Evolutionary conservation across 2,329 filamentous ascomycete species (phyloP).

Genomic region (Ophiocordyceps camponoti-leonardi): DNA sequence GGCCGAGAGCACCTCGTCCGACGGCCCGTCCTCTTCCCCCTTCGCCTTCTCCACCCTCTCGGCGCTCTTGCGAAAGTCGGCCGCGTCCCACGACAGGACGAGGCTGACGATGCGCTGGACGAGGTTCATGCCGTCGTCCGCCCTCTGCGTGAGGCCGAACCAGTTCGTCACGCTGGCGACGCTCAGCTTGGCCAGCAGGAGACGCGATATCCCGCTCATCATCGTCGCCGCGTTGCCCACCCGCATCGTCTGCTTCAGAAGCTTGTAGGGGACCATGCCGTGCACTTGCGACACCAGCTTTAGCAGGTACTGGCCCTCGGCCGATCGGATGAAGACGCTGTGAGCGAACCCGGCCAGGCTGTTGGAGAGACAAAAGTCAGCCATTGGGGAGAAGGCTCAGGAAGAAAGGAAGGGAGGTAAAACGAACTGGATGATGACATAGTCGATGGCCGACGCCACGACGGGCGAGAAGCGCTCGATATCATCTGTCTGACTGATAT

Average conservation of each 20-base stretch:
- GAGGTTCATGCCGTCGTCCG: conserved; percentile 67
- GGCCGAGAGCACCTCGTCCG: conserved; percentile 41
- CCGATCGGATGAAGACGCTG: conserved; percentile 53
- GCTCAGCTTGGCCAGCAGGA: conserved; percentile 64
- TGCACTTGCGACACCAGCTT: conserved; percentile 55
- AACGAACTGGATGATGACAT: conserved; percentile 50
- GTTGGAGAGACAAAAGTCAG: no score
- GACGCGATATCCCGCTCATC: conserved; percentile 56
- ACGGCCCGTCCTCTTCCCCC: conserved; percentile 27
- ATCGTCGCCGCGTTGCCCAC: conserved; percentile 69
- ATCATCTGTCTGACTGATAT: conserved; percentile 40
- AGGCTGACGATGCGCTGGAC: conserved; percentile 61
- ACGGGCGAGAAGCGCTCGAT: conserved; percentile 46
- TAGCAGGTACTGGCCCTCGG: conserved; percentile 58
- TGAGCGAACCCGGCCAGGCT: conserved; percentile 61
- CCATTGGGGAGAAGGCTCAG: neutral
- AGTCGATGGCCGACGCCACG: conserved; percentile 47
- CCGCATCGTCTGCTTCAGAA: conserved; percentile 56
- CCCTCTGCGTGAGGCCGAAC: conserved; percentile 53
- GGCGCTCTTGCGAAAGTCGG: conserved; percentile 48
- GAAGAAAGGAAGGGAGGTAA: neutral
- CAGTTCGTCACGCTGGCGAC: conserved; percentile 61
- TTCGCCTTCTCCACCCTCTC: conserved; percentile 47
- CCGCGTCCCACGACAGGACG: conserved; percentile 55
- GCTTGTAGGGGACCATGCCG: conserved; percentile 51